A percentile compares a stretch with the other conserved stretches of the same genome.
Conservation (phyloP, 371 early-diverging fungal genomes). For the Mucor racemosus region DNA sequence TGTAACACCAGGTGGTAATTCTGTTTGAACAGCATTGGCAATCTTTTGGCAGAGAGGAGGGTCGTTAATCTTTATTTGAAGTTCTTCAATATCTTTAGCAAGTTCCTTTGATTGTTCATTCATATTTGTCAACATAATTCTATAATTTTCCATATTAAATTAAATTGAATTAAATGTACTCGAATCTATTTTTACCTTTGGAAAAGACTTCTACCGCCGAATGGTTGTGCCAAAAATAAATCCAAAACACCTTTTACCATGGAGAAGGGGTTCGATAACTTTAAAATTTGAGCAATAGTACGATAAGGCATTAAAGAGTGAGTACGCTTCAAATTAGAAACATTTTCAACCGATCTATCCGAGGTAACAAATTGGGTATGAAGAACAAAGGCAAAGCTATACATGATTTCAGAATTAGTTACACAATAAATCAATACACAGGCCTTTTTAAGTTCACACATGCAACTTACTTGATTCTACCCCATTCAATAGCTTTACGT, state of each 20-base stretch:
- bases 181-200: constrained; percentile 46
- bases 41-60: constrained; percentile 59
- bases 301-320: constrained; percentile 67
- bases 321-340: constrained; percentile 60
- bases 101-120: constrained; percentile 56
- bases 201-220: constrained; percentile 64
- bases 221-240: constrained; percentile 69
- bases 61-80: constrained; percentile 55
- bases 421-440: not conserved
- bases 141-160: constrained; percentile 3
- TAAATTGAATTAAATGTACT: not conserved
- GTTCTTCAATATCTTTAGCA: constrained; percentile 53
- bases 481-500: constrained; percentile 66
- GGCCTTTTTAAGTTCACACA: not conserved
- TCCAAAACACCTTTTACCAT: constrained; percentile 70
- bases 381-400: constrained; percentile 65
- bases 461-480: constrained; percentile 53
- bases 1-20: constrained; percentile 18
- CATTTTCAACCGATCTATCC: constrained; percentile 60
- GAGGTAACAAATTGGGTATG: constrained; percentile 66
- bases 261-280: constrained; percentile 65
- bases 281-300: constrained; percentile 58
- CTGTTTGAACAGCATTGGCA: constrained; percentile 55
- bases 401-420: not conserved
- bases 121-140: constrained; percentile 59